Percentiles rank a stretch among this genome's conserved stretches.
These are phyloP conservation scores for Hypoxylon trugodes DNA, from an alignment of 495 filamentous ascomycete species.

Conservation along the genomic window DNA sequence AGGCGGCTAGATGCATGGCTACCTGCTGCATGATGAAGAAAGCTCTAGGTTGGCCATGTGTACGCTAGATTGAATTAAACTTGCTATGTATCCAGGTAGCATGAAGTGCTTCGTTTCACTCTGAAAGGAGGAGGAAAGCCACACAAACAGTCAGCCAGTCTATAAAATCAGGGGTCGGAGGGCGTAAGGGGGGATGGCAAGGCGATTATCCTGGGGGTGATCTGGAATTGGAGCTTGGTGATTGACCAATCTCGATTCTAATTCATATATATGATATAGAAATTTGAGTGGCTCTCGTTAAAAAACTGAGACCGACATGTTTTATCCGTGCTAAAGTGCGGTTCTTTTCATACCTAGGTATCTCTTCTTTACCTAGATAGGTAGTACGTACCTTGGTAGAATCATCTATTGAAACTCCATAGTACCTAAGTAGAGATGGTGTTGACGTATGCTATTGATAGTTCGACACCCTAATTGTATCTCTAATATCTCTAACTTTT, in stretches of 20 bases:
- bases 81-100: conserved; percentile 33
- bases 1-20: conserved; percentile 38
- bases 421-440: too few relatives aligned
- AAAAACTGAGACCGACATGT: conserved; percentile 38
- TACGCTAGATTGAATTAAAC: conserved; percentile 34
- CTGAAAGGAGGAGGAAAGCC: conserved; percentile 19
- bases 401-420: too few relatives aligned
- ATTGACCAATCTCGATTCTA: conserved; percentile 41
- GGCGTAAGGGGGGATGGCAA: background rate
- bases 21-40: conserved; percentile 38
- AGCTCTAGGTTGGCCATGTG: conserved; percentile 36
- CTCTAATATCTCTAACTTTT: too few relatives aligned
- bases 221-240: conserved; percentile 31
- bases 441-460: too few relatives aligned
- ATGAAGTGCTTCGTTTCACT: conserved; percentile 38
- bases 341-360: too few relatives aligned
- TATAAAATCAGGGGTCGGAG: conserved; percentile 11
- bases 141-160: conserved; percentile 30
- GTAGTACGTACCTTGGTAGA: too few relatives aligned
- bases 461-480: too few relatives aligned
- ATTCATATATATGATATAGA: conserved; percentile 40
- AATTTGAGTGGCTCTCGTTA: conserved; percentile 28
- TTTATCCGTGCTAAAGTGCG: conserved; percentile 12
- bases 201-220: conserved; percentile 25
- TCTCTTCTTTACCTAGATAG: too few relatives aligned